Evolutionary conservation across 352 stramenopile genomes (phyloP), one percentile per base, ranked within the genome.

Genomic region (Phytophthora brassicae): DNA sequence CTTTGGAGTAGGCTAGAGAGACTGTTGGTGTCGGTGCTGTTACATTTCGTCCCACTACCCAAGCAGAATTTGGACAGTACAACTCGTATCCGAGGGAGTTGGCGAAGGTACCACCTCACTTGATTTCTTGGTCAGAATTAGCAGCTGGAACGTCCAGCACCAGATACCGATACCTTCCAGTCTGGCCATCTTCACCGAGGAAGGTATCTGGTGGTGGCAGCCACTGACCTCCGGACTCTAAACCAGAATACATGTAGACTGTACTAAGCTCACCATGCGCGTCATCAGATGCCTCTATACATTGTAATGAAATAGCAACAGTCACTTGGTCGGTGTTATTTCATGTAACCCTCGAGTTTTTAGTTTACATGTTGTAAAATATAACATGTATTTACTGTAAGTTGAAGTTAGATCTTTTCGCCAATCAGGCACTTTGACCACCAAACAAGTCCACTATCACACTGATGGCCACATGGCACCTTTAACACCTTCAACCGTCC

Each of bases 401-500:
- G n/a, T n/a, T n/a, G n/a, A n/a, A n/a, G n/a, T n/a, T n/a, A n/a
- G n/a, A n/a, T n/a, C n/a, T n/a, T n/a, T n/a, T n/a, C n/a, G n/a
- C n/a, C n/a, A n/a, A 42, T 42, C 35, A 42, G n/a, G 20, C n/a
- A n/a, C 26, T 31, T 31, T 31, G 26, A 31, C 26, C 26, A 31
- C 4, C 26, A 31, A 31, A 31, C n/a, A n/a, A n/a, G 26, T 31
- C 8, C 8, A 8, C 26, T 31, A 8, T n/a, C 26, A 31, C 4
- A 31, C 26, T 9, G 26, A 8, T 31, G 8, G 26, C 26, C 26
- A 44, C 20, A 45, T 16, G 8, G 58, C 48, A 66, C 42, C 51
- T 55, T 56, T 46, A 64, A 69, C 19, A 13, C 17, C 46, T 42
- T 19, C 54, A 41, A 41, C 46, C 55, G 38, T 65, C 47, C 54